Evolutionary conservation across 345 rosid genomes (phyloP), one percentile per base, ranked within the genome.

Genomic region (Citrus glauca): DNA sequence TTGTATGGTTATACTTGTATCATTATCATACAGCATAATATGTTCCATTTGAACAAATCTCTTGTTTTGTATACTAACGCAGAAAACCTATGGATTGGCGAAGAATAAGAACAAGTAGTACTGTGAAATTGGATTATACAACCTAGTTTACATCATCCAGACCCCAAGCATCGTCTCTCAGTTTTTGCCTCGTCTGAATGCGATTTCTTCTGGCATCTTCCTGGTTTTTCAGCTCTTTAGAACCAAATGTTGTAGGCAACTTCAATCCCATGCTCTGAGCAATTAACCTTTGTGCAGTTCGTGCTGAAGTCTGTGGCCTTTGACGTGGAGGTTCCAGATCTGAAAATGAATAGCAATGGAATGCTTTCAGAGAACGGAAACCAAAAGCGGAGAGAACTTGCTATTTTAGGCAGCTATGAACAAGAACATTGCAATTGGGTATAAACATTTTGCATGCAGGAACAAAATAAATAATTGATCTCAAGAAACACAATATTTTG

Each of bases 151-250:
- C 79, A 69, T 69, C 55, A 64, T 92, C 97, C 32, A 80, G 82
- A 42, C 99, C 99, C 99, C 99, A 92, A 63, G 97, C 98, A 86
- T 92, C 97, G 27, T 90, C 96, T 66, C 81, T 88, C 88, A 92
- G 78, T 73, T 90, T 92, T 79, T 93, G 98, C 84, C 99, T 89
- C 0, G 86, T 70, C 81, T 85, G 85, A 45, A 95, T 95, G 9
- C 98, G 89, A 42, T 84, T 91, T 79, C 86, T 91, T 73, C 99
- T 86, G 59, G 94, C 94, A 86, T 91, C 97, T 87, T 95, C 99
- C 87, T 91, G 97, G 71, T 73, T 85, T 85, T 86, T 88, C 64
- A 88, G 82, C 74, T 94, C 97, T 79, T 81, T 82, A 27, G 97
- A 88, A 35, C 91, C 93, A 55, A 88, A 93, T 10, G 87, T 62